Conservation (phyloP, 345 rosid genomes). For the Abelmoschus esculentus region DNA sequence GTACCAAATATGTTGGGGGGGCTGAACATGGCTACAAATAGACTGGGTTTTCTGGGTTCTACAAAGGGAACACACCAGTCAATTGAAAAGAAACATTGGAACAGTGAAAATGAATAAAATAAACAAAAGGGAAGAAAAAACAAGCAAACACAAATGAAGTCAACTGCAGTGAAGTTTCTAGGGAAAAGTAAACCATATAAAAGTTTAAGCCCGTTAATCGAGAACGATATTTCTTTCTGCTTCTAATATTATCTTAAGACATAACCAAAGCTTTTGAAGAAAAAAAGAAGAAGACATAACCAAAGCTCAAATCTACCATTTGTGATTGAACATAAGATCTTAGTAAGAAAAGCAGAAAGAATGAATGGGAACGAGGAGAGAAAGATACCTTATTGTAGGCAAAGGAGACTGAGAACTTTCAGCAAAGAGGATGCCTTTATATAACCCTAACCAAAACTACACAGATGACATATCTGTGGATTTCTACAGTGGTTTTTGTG, state of each 20-base stretch:
- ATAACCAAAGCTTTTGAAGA: not conserved
- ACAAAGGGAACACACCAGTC: not conserved
- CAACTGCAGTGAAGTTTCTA: not conserved
- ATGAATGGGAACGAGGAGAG: not conserved
- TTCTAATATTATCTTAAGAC: not conserved
- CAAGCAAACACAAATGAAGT: not conserved
- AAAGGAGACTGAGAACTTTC: slow-evolving; percentile 1
- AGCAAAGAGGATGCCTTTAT: not conserved
- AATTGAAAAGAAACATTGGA: not conserved
- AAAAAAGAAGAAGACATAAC: too few species aligned
- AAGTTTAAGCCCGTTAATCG: not conserved
- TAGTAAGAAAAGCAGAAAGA: not conserved
- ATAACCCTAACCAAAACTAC: too few species aligned
- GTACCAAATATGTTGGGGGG: slow-evolving; percentile 48
- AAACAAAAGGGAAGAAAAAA: not conserved
- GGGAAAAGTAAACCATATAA: not conserved
- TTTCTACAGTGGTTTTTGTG: slow-evolving; percentile 5
- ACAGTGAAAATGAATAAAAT: not conserved
- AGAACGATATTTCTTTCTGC: not conserved
- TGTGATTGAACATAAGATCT: not conserved
- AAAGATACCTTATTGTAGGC: not conserved
- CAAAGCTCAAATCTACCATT: not conserved
- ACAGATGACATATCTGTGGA: too few species aligned
- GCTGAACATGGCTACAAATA: too few species aligned
- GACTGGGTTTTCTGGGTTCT: slow-evolving; percentile 38